Conservation (phyloP, 352 stramenopile genomes). For the Phytophthora fragariae region DNA sequence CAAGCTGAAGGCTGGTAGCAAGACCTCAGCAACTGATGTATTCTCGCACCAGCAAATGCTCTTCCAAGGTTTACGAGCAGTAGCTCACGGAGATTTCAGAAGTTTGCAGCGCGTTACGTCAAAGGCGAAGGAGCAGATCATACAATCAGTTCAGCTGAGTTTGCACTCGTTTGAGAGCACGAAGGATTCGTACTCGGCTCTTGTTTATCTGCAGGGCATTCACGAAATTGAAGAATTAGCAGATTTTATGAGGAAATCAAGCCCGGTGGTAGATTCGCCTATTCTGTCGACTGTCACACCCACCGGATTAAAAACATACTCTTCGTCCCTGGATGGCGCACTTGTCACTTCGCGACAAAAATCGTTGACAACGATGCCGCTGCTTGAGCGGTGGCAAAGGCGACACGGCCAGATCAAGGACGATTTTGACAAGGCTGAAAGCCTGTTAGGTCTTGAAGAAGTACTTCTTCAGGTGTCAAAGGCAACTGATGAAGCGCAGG, state of each 20-base stretch:
- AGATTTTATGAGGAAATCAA: conserved; percentile 17
- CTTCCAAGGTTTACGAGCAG: conserved; percentile 62
- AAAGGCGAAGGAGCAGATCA: conserved; percentile 56
- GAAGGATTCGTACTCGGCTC: conserved; percentile 60
- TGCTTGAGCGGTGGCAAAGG: conserved; percentile 58
- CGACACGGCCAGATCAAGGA: conserved; percentile 50
- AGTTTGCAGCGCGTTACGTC: conserved; percentile 46
- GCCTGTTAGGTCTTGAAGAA: conserved; percentile 70
- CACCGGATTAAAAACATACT: conserved; percentile 25
- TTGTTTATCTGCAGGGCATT: conserved; percentile 68
- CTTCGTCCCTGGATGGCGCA: conserved; percentile 7
- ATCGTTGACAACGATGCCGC: conserved; percentile 21
- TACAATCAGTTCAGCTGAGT: conserved; percentile 64
- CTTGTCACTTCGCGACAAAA: neutral
- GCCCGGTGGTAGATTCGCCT: neutral
- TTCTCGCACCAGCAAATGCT: conserved; percentile 68
- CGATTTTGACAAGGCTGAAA: conserved; percentile 68
- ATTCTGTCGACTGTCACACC: neutral
- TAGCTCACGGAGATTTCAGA: conserved; percentile 60
- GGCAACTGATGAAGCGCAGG: conserved; percentile 25
- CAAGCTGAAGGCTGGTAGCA: conserved; percentile 7
- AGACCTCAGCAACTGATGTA: neutral
- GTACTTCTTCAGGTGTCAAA: conserved; percentile 57
- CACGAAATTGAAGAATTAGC: conserved; percentile 68
- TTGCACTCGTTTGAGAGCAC: conserved; percentile 76